Conservation (phyloP, 148 eudicot species). For the Vaccinium darrowii region DNA sequence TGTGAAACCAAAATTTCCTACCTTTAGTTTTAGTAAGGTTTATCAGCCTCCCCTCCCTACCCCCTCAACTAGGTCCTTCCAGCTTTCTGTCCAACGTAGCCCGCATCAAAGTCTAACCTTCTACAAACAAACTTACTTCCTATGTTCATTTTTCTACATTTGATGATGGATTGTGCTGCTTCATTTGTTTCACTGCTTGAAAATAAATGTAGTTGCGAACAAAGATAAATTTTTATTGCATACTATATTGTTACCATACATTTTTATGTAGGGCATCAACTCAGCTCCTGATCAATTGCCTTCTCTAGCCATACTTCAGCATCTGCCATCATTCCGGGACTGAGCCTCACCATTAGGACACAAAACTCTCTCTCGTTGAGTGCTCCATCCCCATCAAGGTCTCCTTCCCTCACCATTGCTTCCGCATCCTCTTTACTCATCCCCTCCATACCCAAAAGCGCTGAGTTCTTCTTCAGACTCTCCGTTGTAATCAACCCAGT, state of each 20-base stretch:
- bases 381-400: slow-evolving; percentile 36
- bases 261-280: neutral
- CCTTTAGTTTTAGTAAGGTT: neutral
- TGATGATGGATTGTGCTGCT: neutral
- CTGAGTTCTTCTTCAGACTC: slow-evolving; percentile 40
- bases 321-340: slow-evolving; percentile 57
- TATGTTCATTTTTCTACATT: neutral
- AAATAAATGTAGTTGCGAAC: neutral
- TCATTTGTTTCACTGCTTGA: neutral
- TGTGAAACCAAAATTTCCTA: too few relatives aligned
- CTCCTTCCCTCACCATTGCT: slow-evolving; percentile 49
- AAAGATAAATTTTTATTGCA: neutral
- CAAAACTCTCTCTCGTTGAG: slow-evolving; percentile 58
- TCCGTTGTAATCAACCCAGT: slow-evolving; percentile 36
- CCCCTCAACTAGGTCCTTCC: too few relatives aligned
- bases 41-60: neutral
- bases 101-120: too few relatives aligned
- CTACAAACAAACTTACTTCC: too few relatives aligned
- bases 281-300: slow-evolving; percentile 31
- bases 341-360: slow-evolving; percentile 55
- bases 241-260: neutral
- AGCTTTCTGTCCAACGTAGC: neutral
- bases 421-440: slow-evolving; percentile 47
- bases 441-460: slow-evolving; percentile 42
- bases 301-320: slow-evolving; percentile 55